Evolutionary conservation across 2,329 filamentous ascomycete species (phyloP).

Genomic region (Fusarium sp.): DNA sequence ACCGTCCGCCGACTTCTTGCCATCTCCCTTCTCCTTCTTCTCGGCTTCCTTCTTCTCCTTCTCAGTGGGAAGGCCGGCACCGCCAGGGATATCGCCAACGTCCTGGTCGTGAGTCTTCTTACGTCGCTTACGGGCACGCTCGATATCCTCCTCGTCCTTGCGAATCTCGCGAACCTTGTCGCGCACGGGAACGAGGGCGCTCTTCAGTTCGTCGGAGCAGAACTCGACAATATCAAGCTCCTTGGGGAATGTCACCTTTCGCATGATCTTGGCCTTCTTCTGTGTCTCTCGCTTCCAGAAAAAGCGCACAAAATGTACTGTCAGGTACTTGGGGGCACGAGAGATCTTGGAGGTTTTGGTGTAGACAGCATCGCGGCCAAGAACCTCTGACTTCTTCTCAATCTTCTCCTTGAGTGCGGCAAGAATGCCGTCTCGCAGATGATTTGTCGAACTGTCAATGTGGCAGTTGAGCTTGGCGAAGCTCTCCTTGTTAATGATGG

Average conservation of each 20-base stretch:
- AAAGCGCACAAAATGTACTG: conserved; percentile 97
- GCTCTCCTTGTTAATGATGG: conserved; percentile 74
- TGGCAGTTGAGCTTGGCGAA: conserved; percentile 98
- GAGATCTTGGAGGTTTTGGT: conserved; percentile 93
- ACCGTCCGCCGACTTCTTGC: conserved; percentile 63
- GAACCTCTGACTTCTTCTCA: conserved; percentile 84
- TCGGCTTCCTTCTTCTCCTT: conserved; percentile 66
- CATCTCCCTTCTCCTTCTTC: conserved; percentile 55
- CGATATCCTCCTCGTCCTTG: conserved; percentile 94
- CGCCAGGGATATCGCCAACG: conserved; percentile 59
- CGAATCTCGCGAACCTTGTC: conserved; percentile 95
- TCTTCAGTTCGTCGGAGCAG: conserved; percentile 89
- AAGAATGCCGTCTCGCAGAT: conserved; percentile 87
- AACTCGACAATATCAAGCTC: conserved; percentile 96
- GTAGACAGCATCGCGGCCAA: conserved; percentile 84
- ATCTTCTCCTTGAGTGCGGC: conserved; percentile 88
- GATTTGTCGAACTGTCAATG: conserved; percentile 88
- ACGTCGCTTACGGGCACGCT: conserved; percentile 90
- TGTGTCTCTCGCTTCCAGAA: conserved; percentile 96
- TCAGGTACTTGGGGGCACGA: conserved; percentile 92
- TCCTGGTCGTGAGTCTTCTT: conserved; percentile 72
- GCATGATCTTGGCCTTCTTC: conserved; percentile 99
- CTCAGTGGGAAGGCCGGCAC: conserved; percentile 63
- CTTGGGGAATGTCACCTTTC: conserved; percentile 95
- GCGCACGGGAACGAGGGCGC: conserved; percentile 87